phyloP scores from a whole-genome alignment of 768 basidiomycete species.

The Mycena epipterygia region DNA sequence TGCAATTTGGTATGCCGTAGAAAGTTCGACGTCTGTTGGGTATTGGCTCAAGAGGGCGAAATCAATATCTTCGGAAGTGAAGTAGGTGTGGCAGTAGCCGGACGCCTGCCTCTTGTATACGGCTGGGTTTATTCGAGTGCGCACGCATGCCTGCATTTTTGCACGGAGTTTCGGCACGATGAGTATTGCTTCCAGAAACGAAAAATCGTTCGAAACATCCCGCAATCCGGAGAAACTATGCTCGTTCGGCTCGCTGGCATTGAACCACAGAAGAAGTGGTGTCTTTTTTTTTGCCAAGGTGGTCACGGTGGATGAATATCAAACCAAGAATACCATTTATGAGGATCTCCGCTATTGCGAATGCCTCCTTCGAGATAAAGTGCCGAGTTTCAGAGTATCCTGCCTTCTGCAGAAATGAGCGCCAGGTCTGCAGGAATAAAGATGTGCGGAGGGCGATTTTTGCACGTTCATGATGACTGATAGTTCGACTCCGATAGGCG shows the following conservation, averaged over 20 bases:
- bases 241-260: conserved; percentile 36
- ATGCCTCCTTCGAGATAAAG: conserved; percentile 43
- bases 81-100: conserved; percentile 7
- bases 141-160: background rate
- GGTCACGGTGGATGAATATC: conserved; percentile 43
- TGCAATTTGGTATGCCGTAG: background rate
- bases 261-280: conserved; percentile 41
- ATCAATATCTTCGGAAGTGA: background rate
- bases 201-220: conserved; percentile 35
- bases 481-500: conserved; percentile 35
- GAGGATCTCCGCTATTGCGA: conserved; percentile 38
- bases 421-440: conserved; percentile 35
- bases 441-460: conserved; percentile 32
- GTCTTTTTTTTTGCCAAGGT: conserved; percentile 4
- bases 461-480: conserved; percentile 29
- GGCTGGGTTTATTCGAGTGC: background rate
- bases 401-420: conserved; percentile 10
- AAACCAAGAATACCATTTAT: conserved; percentile 40
- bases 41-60: background rate
- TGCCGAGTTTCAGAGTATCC: conserved; percentile 29
- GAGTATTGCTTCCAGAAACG: conserved; percentile 1
- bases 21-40: background rate
- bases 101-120: conserved; percentile 1
- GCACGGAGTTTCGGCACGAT: background rate
- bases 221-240: conserved; percentile 38